These are phyloP conservation scores for Trametes pubescens DNA, from an alignment of 1,284 basidiomycete species.

Conservation along the genomic window DNA sequence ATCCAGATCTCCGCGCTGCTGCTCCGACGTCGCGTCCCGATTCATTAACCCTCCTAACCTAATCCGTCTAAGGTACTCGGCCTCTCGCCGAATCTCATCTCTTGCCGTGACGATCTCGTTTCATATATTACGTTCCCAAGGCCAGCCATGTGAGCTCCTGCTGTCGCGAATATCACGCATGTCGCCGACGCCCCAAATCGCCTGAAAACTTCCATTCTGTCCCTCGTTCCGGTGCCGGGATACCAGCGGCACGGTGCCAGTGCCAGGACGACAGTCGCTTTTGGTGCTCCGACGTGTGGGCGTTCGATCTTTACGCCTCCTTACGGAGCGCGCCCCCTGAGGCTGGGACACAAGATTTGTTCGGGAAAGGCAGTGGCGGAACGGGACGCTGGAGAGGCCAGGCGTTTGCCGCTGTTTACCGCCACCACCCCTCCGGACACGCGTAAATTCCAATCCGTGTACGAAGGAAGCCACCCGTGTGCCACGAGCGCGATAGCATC, in stretches of 20 bases:
- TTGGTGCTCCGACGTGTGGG: slow-evolving; percentile 15
- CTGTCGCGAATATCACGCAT: slow-evolving; percentile 13
- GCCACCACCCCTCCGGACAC: background rate
- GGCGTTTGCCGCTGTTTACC: background rate
- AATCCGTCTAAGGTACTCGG: slow-evolving; percentile 15
- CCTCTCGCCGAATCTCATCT: slow-evolving; percentile 9
- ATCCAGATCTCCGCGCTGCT: slow-evolving; percentile 14
- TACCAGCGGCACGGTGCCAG: slow-evolving; percentile 14
- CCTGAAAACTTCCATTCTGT: slow-evolving; percentile 28
- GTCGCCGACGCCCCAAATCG: slow-evolving; percentile 18
- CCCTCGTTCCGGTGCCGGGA: slow-evolving; percentile 17
- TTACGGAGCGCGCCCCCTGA: slow-evolving; percentile 10
- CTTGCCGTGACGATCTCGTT: slow-evolving; percentile 16
- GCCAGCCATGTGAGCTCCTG: slow-evolving; percentile 12
- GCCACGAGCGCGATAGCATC: slow-evolving; percentile 6
- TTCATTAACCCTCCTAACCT: slow-evolving; percentile 25
- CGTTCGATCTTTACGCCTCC: slow-evolving; percentile 17
- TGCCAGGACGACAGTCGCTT: slow-evolving; percentile 15
- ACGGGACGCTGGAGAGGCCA: slow-evolving; percentile 1
- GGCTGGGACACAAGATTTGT: background rate
- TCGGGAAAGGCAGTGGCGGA: slow-evolving; percentile 7
- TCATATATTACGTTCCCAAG: slow-evolving; percentile 6
- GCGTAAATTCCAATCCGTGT: background rate
- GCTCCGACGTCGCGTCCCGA: slow-evolving; percentile 16
- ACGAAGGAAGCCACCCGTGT: background rate